phyloP scores from a whole-genome alignment of 352 stramenopile species.

The Phytophthora meadii region DNA sequence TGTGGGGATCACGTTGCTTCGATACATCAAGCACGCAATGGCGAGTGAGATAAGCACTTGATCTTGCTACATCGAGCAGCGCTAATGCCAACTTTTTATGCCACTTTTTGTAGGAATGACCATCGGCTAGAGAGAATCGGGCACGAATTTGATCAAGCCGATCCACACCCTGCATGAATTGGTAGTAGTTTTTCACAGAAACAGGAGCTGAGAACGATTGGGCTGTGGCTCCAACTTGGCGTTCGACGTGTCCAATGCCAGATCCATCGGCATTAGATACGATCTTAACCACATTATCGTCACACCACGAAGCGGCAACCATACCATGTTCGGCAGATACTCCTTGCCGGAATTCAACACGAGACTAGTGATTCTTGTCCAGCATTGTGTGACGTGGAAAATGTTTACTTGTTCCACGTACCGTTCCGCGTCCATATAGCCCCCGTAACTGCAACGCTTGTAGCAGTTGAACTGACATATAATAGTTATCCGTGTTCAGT shows the following conservation, averaged over 20 bases:
- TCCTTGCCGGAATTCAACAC: slow-evolving; percentile 20
- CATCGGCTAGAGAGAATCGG: background rate
- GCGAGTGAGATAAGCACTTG: background rate
- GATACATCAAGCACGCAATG: background rate
- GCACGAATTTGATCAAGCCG: background rate
- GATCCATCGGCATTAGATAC: slow-evolving; percentile 22
- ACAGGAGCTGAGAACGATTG: background rate
- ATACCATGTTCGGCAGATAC: slow-evolving; percentile 23
- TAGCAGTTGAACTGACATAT: slow-evolving; percentile 34
- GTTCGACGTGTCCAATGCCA: background rate
- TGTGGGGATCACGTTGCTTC: background rate
- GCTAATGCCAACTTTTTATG: background rate
- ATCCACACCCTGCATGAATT: background rate
- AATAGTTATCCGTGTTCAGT: slow-evolving; percentile 43
- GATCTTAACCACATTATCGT: slow-evolving; percentile 28
- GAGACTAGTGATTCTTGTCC: slow-evolving; percentile 3
- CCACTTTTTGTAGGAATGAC: background rate
- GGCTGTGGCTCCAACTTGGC: background rate
- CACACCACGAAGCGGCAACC: slow-evolving; percentile 28
- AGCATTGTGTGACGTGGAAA: slow-evolving; percentile 22
- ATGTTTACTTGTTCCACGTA: slow-evolving; percentile 20
- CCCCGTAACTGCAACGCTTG: slow-evolving; percentile 24
- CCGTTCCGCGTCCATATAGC: slow-evolving; percentile 23
- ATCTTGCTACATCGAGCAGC: background rate
- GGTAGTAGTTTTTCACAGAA: background rate